These are phyloP conservation scores for Phyllostachys edulis DNA, from an alignment of 176 grass and related monocot genomes.

Conservation along the genomic window DNA sequence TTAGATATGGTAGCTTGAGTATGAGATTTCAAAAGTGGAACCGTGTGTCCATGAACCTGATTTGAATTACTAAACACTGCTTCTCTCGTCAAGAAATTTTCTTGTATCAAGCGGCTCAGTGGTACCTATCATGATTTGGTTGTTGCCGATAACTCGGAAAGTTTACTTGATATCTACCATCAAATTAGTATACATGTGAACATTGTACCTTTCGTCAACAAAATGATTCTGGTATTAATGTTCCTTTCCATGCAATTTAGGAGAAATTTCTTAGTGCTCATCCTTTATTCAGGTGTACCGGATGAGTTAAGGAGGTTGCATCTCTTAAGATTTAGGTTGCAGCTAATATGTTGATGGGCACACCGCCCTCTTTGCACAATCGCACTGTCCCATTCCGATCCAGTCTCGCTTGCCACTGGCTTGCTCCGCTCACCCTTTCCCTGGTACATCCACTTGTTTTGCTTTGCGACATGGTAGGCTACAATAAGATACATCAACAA, in stretches of 20 bases:
- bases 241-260: not conserved
- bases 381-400: no score
- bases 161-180: not conserved
- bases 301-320: not conserved
- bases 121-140: not conserved
- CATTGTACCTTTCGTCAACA: not conserved
- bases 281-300: not conserved
- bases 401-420: no score
- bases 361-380: no score
- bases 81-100: not conserved
- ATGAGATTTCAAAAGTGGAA: slow-evolving; percentile 22
- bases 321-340: not conserved
- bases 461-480: no score
- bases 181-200: not conserved
- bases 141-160: not conserved
- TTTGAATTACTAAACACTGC: not conserved
- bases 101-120: not conserved
- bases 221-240: not conserved
- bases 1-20: not conserved
- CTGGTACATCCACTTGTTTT: no score
- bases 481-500: no score
- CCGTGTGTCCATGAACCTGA: not conserved
- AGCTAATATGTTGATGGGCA: not conserved
- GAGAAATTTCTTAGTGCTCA: not conserved
- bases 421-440: no score